A percentile compares a stretch with the other conserved stretches of the same genome.
These are phyloP conservation scores for Extremus antarcticus DNA, from an alignment of 495 filamentous ascomycete species.

Conservation along the genomic window DNA sequence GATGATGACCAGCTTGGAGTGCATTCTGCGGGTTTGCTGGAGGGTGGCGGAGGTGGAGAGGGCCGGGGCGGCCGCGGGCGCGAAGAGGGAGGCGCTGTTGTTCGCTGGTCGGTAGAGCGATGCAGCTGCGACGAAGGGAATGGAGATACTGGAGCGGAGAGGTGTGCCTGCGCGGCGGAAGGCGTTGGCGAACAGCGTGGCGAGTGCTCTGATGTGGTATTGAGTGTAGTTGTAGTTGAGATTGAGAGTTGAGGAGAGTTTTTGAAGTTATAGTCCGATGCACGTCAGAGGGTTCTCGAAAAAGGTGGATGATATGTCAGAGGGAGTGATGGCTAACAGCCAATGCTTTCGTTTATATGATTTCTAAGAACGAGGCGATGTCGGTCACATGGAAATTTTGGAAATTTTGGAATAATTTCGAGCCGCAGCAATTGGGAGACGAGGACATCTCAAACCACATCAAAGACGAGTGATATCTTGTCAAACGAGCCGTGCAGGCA, in stretches of 20 bases:
- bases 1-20: conserved; percentile 34
- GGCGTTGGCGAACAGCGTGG: conserved; percentile 80
- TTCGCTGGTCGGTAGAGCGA: conserved; percentile 45
- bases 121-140: conserved; percentile 54
- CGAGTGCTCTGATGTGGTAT: too few relatives aligned
- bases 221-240: not conserved
- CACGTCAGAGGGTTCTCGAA: not conserved
- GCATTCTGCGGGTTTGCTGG: conserved; percentile 30
- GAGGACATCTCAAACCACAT: too few relatives aligned
- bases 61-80: conserved; percentile 36
- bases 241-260: not conserved
- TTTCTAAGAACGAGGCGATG: not conserved
- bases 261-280: not conserved
- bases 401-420: too few relatives aligned
- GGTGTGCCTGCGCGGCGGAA: conserved; percentile 49
- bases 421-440: too few relatives aligned
- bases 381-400: too few relatives aligned
- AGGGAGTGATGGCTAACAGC: not conserved
- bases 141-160: conserved; percentile 49
- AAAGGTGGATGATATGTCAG: not conserved
- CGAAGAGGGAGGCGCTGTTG: conserved; percentile 25
- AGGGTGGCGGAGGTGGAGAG: conserved; percentile 29
- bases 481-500: too few relatives aligned
- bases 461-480: too few relatives aligned
- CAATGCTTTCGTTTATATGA: not conserved